phyloP scores from a whole-genome alignment of 257 asterid species.

The Nicotiana otophora region DNA sequence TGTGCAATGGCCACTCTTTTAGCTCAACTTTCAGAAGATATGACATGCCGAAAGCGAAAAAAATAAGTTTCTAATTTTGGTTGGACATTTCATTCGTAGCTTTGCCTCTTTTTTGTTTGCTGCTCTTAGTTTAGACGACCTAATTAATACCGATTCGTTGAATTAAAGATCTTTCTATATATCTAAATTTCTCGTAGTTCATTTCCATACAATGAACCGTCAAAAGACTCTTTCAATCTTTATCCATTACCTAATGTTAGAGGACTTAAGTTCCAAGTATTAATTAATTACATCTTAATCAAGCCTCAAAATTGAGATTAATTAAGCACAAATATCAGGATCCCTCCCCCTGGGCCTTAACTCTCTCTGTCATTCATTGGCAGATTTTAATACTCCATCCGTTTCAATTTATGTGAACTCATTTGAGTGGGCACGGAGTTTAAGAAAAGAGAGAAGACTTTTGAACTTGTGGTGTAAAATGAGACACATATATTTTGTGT shows the following conservation, averaged over 20 bases:
- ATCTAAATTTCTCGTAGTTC: background rate
- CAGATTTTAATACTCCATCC: background rate
- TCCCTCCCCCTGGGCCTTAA: background rate
- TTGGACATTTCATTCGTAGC: background rate
- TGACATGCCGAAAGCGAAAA: background rate
- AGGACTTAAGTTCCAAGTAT: background rate
- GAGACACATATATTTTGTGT: too few relatives aligned
- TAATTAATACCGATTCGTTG: conserved; percentile 6
- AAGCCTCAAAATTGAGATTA: background rate
- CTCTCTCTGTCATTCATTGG: background rate
- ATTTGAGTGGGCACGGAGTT: too few relatives aligned
- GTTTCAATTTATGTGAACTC: too few relatives aligned
- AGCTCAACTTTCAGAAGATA: background rate
- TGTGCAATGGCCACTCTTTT: background rate
- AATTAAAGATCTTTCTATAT: background rate
- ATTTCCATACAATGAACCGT: conserved; percentile 1
- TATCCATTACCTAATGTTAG: conserved; percentile 1
- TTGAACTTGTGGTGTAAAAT: too few relatives aligned
- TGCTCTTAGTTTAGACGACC: background rate
- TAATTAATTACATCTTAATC: background rate
- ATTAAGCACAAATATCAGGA: background rate
- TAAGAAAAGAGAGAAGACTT: too few relatives aligned
- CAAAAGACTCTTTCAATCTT: background rate
- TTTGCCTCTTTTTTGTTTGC: conserved; percentile 1
- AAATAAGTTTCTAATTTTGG: background rate